Conservation (phyloP, 495 filamentous ascomycete genomes). For the Talaromyces adpressus region DNA sequence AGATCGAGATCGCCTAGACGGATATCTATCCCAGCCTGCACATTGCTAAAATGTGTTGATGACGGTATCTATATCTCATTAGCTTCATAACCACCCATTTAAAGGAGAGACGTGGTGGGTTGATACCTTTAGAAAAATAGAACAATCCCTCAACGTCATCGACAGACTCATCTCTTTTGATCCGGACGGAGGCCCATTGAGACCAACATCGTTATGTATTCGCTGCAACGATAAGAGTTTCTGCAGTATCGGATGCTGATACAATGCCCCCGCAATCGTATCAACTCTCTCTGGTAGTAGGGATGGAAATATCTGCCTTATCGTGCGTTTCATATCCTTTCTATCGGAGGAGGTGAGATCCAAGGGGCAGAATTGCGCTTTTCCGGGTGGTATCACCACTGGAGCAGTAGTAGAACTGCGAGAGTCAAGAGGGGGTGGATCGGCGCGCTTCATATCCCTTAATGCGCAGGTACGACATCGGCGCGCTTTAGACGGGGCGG, state of each 20-base stretch:
- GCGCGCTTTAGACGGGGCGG: conserved; percentile 54
- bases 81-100: background rate
- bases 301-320: conserved; percentile 7
- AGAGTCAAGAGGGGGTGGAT: background rate
- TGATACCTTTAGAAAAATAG: conserved; percentile 65
- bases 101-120: background rate
- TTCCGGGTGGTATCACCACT: conserved; percentile 6
- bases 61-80: background rate
- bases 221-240: conserved; percentile 31
- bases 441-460: conserved; percentile 46
- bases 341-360: conserved; percentile 41
- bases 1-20: conserved; percentile 82
- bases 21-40: conserved; percentile 47
- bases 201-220: conserved; percentile 26
- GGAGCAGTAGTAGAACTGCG: background rate
- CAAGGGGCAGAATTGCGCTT: conserved; percentile 48
- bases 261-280: conserved; percentile 26
- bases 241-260: conserved; percentile 26
- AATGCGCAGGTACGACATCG: conserved; percentile 87
- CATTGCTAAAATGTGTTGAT: background rate
- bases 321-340: conserved; percentile 29
- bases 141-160: conserved; percentile 89
- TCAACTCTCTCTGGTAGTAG: background rate
- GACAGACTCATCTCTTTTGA: conserved; percentile 42
- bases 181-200: conserved; percentile 23